A percentile compares a stretch with the other conserved stretches of the same genome.
Conservation (phyloP, 169 alveolate species). For the Perkinsus olseni region DNA sequence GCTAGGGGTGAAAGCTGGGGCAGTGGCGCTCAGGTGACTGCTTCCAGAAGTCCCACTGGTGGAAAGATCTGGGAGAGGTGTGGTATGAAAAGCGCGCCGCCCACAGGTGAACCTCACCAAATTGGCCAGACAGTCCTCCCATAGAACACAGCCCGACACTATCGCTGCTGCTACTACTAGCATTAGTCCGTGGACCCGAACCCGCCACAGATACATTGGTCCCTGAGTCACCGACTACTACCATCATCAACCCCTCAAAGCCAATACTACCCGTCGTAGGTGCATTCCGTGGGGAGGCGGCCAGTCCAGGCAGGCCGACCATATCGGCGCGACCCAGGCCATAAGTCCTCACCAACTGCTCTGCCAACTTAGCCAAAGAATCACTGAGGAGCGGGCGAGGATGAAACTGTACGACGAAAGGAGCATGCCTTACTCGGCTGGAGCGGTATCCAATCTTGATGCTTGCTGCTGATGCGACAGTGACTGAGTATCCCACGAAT, state of each 20-base stretch:
- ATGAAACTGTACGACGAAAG: background rate
- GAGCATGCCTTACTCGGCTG: background rate
- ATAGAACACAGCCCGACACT: background rate
- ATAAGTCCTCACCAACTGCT: background rate
- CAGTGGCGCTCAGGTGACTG: background rate
- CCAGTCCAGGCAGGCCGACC: background rate
- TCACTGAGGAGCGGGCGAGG: background rate
- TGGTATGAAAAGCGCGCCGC: background rate
- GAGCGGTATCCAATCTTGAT: background rate
- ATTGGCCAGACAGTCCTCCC: background rate
- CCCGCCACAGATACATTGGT: background rate
- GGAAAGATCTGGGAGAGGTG: background rate
- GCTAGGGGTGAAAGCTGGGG: background rate
- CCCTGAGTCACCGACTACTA: background rate
- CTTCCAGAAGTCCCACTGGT: background rate
- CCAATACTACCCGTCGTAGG: background rate
- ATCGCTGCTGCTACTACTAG: background rate
- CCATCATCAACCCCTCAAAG: background rate
- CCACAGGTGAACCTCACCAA: too few relatives aligned
- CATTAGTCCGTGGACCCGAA: background rate
- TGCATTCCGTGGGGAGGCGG: background rate
- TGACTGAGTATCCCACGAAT: background rate
- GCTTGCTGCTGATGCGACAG: background rate
- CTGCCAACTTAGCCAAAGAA: background rate
- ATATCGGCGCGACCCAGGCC: background rate